phyloP scores from a whole-genome alignment of 2,329 filamentous ascomycete genomes.

The Fusarium goolgardi region DNA sequence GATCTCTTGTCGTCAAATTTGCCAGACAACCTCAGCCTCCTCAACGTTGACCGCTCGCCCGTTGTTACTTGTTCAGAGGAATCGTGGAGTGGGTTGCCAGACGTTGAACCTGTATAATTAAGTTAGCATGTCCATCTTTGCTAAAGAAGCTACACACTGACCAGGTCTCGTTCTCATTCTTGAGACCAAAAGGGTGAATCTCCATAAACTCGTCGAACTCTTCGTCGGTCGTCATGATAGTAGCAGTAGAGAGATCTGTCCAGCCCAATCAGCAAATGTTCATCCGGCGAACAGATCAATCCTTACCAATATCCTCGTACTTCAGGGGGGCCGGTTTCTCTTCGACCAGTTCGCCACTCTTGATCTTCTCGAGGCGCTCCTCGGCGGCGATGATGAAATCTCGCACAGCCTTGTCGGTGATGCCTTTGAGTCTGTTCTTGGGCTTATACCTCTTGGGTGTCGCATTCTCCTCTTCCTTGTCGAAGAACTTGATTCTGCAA shows the following conservation, averaged over 20 bases:
- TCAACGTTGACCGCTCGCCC: no score
- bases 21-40: no score
- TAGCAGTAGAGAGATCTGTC: neutral
- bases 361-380: neutral
- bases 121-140: neutral
- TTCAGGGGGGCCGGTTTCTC: neutral
- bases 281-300: rapidly evolving
- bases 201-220: neutral
- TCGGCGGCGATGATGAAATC: neutral
- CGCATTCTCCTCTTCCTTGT: neutral
- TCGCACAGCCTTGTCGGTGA: neutral
- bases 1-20: no score
- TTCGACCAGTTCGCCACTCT: neutral
- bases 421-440: neutral
- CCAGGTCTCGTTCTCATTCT: neutral
- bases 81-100: neutral
- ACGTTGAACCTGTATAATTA: neutral
- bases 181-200: neutral
- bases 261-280: neutral
- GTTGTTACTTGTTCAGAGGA: neutral
- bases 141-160: neutral
- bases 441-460: neutral
- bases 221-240: neutral
- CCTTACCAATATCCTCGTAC: neutral
- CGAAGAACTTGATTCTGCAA: neutral